A percentile compares a stretch with the other conserved stretches of the same genome.
Conservation (phyloP, 805 yeast genomes). For the Saccharomycopsis sp. region DNA sequence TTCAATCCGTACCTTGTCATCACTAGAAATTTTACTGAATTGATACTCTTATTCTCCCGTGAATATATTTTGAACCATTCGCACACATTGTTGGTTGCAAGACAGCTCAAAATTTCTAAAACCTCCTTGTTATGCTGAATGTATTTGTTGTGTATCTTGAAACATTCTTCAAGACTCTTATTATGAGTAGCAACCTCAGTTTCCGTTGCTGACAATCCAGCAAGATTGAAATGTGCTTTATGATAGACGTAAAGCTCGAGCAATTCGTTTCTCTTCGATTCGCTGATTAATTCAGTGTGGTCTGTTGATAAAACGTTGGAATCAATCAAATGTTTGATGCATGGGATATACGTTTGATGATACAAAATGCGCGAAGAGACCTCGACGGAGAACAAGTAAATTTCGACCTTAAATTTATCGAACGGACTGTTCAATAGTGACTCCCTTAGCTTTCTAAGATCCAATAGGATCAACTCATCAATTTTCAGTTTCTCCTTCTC, state of each 20-base stretch:
- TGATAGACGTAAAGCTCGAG: background rate
- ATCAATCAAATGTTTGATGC: constrained; percentile 32
- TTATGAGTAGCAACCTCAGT: background rate
- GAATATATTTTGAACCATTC: background rate
- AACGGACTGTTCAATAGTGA: constrained; percentile 37
- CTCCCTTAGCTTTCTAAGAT: constrained; percentile 49
- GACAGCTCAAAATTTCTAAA: constrained; percentile 19
- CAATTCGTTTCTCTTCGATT: background rate
- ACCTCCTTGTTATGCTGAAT: constrained; percentile 8
- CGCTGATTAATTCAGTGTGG: background rate
- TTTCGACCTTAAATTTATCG: constrained; percentile 38
- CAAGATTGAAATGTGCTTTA: constrained; percentile 15
- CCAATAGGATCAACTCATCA: constrained; percentile 31
- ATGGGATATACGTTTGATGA: constrained; percentile 52
- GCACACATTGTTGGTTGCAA: background rate
- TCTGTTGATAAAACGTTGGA: constrained; percentile 20
- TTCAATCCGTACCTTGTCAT: constrained; percentile 1
- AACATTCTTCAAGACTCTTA: background rate
- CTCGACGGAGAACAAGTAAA: constrained; percentile 44
- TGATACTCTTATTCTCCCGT: background rate
- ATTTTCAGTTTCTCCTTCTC: constrained; percentile 12
- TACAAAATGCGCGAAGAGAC: constrained; percentile 42
- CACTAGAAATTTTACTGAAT: background rate
- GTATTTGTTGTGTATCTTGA: background rate
- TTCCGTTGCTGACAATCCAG: constrained; percentile 7